Evolutionary conservation across 1,284 basidiomycete genomes (phyloP).

Genomic region (Puccinia triticina): DNA sequence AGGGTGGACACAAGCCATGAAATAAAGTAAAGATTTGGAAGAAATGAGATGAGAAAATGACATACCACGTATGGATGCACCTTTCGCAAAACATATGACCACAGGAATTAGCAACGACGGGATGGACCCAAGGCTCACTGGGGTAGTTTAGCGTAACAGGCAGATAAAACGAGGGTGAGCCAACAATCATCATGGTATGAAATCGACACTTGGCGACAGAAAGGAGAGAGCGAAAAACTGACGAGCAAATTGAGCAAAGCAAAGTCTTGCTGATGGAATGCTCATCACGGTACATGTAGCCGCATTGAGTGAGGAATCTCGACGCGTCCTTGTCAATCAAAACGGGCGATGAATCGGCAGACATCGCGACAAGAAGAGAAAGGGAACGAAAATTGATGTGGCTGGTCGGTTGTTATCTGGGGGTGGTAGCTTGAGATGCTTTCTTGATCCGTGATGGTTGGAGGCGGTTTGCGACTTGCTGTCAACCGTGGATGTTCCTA

Average conservation of each 20-base stretch:
- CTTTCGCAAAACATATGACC: constrained; percentile 46
- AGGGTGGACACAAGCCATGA: neutral
- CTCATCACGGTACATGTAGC: constrained; percentile 46
- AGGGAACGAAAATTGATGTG: neutral
- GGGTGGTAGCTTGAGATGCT: too few relatives aligned
- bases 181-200: neutral
- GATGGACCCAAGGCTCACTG: constrained; percentile 49
- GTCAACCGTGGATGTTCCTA: too few relatives aligned
- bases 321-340: constrained; percentile 33
- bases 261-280: constrained; percentile 33
- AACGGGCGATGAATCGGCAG: constrained; percentile 18
- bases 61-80: constrained; percentile 49
- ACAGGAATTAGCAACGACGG: constrained; percentile 34
- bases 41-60: neutral
- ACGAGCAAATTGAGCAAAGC: constrained; percentile 47
- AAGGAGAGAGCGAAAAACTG: neutral
- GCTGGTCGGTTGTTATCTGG: too few relatives aligned
- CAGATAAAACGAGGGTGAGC: neutral
- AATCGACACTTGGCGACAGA: neutral
- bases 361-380: neutral
- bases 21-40: neutral
- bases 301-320: constrained; percentile 39
- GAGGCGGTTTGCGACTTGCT: too few relatives aligned
- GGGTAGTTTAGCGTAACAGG: neutral
- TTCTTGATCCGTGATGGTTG: too few relatives aligned